Conservation (phyloP, 306 rosid genomes). For the Casuarina equisetifolia region DNA sequence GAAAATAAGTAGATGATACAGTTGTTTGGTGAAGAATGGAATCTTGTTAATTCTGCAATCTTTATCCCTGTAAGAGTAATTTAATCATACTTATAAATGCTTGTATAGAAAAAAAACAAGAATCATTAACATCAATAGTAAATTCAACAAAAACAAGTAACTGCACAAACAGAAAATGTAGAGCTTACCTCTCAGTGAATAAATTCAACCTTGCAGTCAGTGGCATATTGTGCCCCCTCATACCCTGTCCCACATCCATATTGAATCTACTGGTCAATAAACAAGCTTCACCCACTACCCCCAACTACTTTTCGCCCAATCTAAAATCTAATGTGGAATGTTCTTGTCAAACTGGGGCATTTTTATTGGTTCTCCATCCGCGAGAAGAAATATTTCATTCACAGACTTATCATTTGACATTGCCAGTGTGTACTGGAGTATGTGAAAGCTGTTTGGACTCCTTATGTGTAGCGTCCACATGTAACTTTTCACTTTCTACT, state of each 20-base stretch:
- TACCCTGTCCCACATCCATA: constrained; percentile 16
- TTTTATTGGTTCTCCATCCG: constrained; percentile 13
- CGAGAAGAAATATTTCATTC: constrained; percentile 12
- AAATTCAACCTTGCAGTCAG: constrained; percentile 27
- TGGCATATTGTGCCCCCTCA: constrained; percentile 18
- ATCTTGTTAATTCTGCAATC: constrained; percentile 30
- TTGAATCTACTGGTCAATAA: constrained; percentile 17
- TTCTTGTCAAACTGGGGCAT: constrained; percentile 31
- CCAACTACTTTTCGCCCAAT: constrained; percentile 17
- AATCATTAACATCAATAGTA: background rate
- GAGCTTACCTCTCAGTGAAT: constrained; percentile 1
- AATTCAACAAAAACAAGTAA: background rate
- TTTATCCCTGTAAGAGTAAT: constrained; percentile 24
- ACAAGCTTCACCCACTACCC: constrained; percentile 26
- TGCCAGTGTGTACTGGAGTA: constrained; percentile 47
- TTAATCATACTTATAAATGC: constrained; percentile 7
- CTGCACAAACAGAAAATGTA: background rate
- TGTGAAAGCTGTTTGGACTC: constrained; percentile 47
- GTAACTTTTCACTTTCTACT: constrained; percentile 52
- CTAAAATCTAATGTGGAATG: background rate
- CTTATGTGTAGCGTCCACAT: constrained; percentile 29
- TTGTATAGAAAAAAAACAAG: constrained; percentile 2
- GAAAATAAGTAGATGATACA: constrained; percentile 36
- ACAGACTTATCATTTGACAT: constrained; percentile 39
- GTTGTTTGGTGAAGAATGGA: constrained; percentile 30